Conservation (phyloP, 805 yeast species). For the Candida argentea region DNA sequence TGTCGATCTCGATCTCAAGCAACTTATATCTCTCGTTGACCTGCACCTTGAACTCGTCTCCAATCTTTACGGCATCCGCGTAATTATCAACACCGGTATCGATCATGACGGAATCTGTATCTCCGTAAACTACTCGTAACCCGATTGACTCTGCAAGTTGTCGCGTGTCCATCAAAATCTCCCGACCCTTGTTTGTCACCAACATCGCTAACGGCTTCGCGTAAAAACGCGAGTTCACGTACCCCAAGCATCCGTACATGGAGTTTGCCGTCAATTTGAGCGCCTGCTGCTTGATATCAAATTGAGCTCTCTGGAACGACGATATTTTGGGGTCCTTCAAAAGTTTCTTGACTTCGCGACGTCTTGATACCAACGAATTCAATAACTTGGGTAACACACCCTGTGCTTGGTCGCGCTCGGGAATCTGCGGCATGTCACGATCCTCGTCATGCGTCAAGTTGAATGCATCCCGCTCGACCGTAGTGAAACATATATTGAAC, state of each 20-base stretch:
- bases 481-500: slow-evolving; percentile 92
- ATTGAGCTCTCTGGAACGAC: slow-evolving; percentile 62
- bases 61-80: slow-evolving; percentile 70
- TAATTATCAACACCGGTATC: slow-evolving; percentile 70
- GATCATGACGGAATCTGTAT: slow-evolving; percentile 98
- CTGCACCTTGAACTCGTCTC: slow-evolving; percentile 69
- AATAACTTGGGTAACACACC: slow-evolving; percentile 86
- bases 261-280: slow-evolving; percentile 95
- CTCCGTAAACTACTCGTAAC: slow-evolving; percentile 89
- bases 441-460: slow-evolving; percentile 38
- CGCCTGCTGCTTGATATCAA: slow-evolving; percentile 93
- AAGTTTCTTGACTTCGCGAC: slow-evolving; percentile 83
- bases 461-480: slow-evolving; percentile 62
- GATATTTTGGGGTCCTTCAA: slow-evolving; percentile 66
- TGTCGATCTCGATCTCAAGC: slow-evolving; percentile 91
- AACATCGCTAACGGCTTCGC: slow-evolving; percentile 95
- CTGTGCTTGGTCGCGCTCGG: slow-evolving; percentile 43
- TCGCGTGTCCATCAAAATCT: slow-evolving; percentile 85
- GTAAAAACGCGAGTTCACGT: slow-evolving; percentile 81
- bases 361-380: slow-evolving; percentile 76
- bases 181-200: slow-evolving; percentile 92
- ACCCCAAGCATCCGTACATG: slow-evolving; percentile 99
- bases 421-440: slow-evolving; percentile 57
- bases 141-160: slow-evolving; percentile 82
- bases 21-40: slow-evolving; percentile 85